phyloP scores from a whole-genome alignment of 345 rosid genomes.

The Citrus unshiu region DNA sequence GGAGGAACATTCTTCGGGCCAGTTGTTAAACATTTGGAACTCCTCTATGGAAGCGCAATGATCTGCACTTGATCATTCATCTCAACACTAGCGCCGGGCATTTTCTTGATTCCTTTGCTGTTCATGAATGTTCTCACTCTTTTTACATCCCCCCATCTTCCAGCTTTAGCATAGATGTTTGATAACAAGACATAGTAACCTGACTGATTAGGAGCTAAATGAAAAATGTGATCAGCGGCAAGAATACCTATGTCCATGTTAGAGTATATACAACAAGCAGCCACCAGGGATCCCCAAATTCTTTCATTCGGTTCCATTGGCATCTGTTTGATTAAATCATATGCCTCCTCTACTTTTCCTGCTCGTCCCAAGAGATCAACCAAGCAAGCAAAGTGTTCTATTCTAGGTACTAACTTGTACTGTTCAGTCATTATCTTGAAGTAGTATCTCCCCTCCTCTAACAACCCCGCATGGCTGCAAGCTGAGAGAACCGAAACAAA shows the following conservation, averaged over 20 bases:
- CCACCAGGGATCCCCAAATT: constrained; percentile 74
- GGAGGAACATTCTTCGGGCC: too few species aligned
- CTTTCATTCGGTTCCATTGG: constrained; percentile 58
- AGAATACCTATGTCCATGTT: constrained; percentile 55
- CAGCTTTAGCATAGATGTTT: constrained; percentile 74
- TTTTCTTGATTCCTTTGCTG: constrained; percentile 53
- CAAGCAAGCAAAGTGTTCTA: constrained; percentile 77
- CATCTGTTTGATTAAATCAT: constrained; percentile 46
- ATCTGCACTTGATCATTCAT: constrained; percentile 33
- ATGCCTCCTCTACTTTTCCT: constrained; percentile 62
- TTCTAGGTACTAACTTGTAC: constrained; percentile 44
- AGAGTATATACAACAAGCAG: constrained; percentile 58
- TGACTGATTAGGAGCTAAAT: constrained; percentile 55
- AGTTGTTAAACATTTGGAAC: too few species aligned
- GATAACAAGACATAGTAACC: constrained; percentile 75
- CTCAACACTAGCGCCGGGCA: constrained; percentile 65
- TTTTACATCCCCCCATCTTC: constrained; percentile 66
- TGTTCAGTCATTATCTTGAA: constrained; percentile 50
- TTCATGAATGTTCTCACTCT: constrained; percentile 54
- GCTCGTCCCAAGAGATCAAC: constrained; percentile 75
- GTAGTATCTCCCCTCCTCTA: constrained; percentile 49
- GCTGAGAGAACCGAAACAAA: constrained; percentile 74
- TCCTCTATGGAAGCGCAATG: too few species aligned
- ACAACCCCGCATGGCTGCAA: constrained; percentile 66
- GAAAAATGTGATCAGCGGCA: constrained; percentile 63